Evolutionary conservation across 2,329 filamentous ascomycete genomes (phyloP).

Genomic region (Blastomyces silverae): DNA sequence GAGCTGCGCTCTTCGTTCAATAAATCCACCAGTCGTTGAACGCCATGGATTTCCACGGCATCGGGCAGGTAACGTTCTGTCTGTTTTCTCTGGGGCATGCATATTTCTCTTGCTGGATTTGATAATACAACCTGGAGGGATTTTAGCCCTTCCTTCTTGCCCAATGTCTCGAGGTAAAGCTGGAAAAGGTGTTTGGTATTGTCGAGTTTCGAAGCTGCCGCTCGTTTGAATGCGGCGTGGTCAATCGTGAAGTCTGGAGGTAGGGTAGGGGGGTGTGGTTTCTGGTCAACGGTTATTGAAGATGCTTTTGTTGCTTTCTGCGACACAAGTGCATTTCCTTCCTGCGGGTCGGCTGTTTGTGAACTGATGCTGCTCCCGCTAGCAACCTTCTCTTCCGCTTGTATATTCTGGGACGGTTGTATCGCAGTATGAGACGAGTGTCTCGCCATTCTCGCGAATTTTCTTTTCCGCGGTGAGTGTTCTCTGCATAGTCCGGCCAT

Average conservation of each 20-base stretch:
- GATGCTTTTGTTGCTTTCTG: background rate
- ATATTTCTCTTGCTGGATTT: constrained; percentile 20
- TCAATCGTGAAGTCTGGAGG: constrained; percentile 11
- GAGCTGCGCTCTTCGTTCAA: constrained; percentile 41
- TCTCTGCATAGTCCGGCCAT: constrained; percentile 47
- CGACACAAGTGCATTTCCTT: background rate
- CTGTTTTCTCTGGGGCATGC: constrained; percentile 11
- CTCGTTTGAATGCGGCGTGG: constrained; percentile 8
- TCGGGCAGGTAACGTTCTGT: constrained; percentile 17
- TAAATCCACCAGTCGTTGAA: constrained; percentile 37
- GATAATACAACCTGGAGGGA: constrained; percentile 20
- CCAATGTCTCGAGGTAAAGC: constrained; percentile 19
- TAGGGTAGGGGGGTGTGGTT: background rate
- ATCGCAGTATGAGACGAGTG: constrained; percentile 4
- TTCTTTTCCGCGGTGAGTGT: constrained; percentile 38
- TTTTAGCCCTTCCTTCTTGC: constrained; percentile 20
- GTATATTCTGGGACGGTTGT: constrained; percentile 2
- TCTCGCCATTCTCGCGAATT: constrained; percentile 26
- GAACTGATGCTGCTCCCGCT: background rate
- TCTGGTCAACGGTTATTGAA: background rate
- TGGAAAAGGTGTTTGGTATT: constrained; percentile 16
- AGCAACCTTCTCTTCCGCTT: background rate
- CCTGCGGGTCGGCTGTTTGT: background rate
- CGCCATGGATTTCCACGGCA: constrained; percentile 31
- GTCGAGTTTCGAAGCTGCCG: constrained; percentile 6